Base-by-base conservation (phyloP, 179 eudicot species). In the Vitellaria paradoxa region DNA sequence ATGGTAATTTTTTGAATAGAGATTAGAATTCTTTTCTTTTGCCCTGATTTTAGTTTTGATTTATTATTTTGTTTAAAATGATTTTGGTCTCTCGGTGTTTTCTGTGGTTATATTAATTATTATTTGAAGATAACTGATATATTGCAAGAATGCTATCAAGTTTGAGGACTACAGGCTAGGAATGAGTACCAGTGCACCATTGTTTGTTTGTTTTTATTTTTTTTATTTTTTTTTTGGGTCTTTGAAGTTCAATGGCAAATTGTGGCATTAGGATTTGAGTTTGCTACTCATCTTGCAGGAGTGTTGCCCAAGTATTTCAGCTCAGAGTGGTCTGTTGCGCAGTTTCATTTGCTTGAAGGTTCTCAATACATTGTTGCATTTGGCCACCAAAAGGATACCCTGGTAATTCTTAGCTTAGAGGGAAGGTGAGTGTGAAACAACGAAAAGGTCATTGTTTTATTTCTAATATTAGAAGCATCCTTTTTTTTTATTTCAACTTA, bases 291-390 rank as follows among this genome's bases (percentile, higher is more conserved):
- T 82, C 68, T 63, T 81, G 80, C 90, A 95, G 99, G 97, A 74
- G 99, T 95, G 15, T 82, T 95, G 79, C 99, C 99, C 45, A 91
- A 92, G 83, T 95, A 95, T 82, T 95, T 95, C 85, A 95, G 90
- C 85, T 95, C 99, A 17, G 99, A 95, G 81, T 93, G 99, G 99
- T 95, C 99, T 45, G 91, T 95, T 69, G 99, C 99, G 73, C 95
- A 93, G 82, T 95, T 93, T 40, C 97, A 91, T 66, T 86, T 95
- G 82, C 84, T 81, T 77, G 97, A 95, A 86, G 97, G 97, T 62
- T 80, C 86, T 70, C 97, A 91, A 62, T 90, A 90, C 81, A 85
- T 88, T 68, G 97, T 93, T 85, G 95, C 97, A 72, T 95, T 95
- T 83, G 99, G 99, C 60, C 97, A 95, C 81, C 97, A 95, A 80